Evolutionary conservation across 305 asterid species (phyloP).

Genomic region (Fraxinus nigra): DNA sequence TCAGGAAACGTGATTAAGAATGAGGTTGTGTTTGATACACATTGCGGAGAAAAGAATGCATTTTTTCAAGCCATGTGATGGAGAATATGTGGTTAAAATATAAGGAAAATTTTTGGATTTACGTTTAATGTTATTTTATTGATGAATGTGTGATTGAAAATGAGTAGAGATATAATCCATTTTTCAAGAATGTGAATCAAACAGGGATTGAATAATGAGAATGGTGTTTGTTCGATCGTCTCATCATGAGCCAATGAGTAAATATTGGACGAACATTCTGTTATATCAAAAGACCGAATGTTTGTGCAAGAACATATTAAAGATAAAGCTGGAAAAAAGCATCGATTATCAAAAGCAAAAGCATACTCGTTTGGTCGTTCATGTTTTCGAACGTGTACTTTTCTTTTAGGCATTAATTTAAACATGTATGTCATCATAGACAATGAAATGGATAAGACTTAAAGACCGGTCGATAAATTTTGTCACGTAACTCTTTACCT

Average conservation of each 20-base stretch:
- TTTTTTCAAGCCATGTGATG: no score
- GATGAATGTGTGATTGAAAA: no score
- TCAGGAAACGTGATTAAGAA: background rate
- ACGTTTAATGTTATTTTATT: no score
- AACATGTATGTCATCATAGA: background rate
- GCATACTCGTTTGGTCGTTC: background rate
- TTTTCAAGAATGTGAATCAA: no score
- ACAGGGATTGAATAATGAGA: background rate
- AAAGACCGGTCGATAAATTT: background rate
- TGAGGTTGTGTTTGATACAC: no score
- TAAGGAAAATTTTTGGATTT: no score
- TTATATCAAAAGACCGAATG: conserved; percentile 12
- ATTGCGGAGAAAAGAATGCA: no score
- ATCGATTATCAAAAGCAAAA: conserved; percentile 26
- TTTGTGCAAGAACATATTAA: background rate
- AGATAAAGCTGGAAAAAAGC: conserved; percentile 24
- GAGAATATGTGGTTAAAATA: no score
- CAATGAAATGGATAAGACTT: background rate
- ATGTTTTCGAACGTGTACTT: background rate
- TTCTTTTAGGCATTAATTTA: background rate
- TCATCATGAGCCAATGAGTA: conserved; percentile 22
- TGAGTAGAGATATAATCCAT: no score
- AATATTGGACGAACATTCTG: conserved; percentile 19
- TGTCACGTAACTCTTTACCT: background rate
- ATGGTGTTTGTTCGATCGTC: background rate